Base-by-base conservation (phyloP, 176 grass and related monocot species). In the Eremochloa ophiuroides region DNA sequence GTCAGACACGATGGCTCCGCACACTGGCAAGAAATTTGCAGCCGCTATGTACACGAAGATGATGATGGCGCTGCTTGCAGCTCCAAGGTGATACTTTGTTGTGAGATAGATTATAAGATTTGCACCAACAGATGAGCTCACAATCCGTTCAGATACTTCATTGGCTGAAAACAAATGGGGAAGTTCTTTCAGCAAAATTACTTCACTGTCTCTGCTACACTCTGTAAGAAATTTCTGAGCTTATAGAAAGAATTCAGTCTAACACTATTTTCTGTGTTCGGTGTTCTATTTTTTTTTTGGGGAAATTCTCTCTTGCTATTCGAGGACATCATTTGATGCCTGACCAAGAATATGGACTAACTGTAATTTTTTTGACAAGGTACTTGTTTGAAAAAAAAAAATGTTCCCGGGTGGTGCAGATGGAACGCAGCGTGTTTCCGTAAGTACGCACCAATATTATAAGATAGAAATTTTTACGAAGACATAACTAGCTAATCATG, bases 81-180 rank as follows among this genome's bases (percentile, higher is more conserved):
- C 26, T 22, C 47, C 58, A 10, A 89, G 66, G 78, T 85, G 77
- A 69, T 89, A 89, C 30, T 82, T 80, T 15, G 55, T 62, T 17
- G 71, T 85, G 8, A 89, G 87, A 78, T 89, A 89, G 22, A 89
- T 71, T 20, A 85, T 81, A 30, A 89, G 74, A 47, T 81, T 89
- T 40, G 76, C 47, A 4, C 34, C 43, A 16, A 85, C 76, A 48
- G 62, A 78, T 33, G 43, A 11, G 33, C 50, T 89, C 42, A 74
- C 60, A 7, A 85, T 80, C 77, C 63, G 51, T 31, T 85, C 82
- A 30, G 79, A 64, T 5, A 85, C 46, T 89, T 89, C 87, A 40
- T 89, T 89, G 62, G 62, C 87, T 89, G 72, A 38, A 43, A 48
- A 51, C 7, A 83, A 67, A 56, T 17, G 10, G 48, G 4, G 20